Evolutionary conservation across 2,329 filamentous ascomycete genomes (phyloP), one percentile per base, ranked within the genome.

Genomic region (Catunica adiposa): DNA sequence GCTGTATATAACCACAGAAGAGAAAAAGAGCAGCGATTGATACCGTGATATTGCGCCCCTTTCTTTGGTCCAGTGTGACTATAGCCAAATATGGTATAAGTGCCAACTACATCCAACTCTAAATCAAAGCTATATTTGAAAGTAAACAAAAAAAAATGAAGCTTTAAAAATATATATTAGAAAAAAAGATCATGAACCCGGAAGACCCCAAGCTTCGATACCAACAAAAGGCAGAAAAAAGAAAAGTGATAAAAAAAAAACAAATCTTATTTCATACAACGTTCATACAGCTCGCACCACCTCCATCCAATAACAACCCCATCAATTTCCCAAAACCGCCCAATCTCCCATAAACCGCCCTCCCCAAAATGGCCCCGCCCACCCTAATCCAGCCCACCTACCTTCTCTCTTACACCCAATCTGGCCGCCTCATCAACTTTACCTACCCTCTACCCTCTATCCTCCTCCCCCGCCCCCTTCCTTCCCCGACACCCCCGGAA

Each of bases 181-280:
- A 48, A 48, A 25, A 25, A 48, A 48, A 48, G 26, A 48, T 48
- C 20, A 26, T 34, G 29, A 48, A 48, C 15, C 40, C 17, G 15
- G 17, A 57, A 42, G 34, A 22, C 29, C 50, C 26, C 51, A 54
- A 17, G 25, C 51, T 17, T 22, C 38, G 22, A 48, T 1, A 48
- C 22, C 15, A 6, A 26, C 9, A 5, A 48, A n/a, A 29, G 17
- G 5, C 4, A 38, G 29, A 22, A 42, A 50, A 38, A 53, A 34
- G 15, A 48, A 53, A 47, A n/a, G 2, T 46, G n/a, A n/a, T n/a
- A n/a, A 51, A 37, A 50, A 37, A 53, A 55, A 55, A 58, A 56
- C 6, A 47, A 34, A 34, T 22, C 29, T 25, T 3, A 48, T 25
- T 48, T 48, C 20, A 11, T 44, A 44, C 29, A 34, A 34, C 5